phyloP scores from a whole-genome alignment of 805 yeast genomes.

The Naumovozyma baii region DNA sequence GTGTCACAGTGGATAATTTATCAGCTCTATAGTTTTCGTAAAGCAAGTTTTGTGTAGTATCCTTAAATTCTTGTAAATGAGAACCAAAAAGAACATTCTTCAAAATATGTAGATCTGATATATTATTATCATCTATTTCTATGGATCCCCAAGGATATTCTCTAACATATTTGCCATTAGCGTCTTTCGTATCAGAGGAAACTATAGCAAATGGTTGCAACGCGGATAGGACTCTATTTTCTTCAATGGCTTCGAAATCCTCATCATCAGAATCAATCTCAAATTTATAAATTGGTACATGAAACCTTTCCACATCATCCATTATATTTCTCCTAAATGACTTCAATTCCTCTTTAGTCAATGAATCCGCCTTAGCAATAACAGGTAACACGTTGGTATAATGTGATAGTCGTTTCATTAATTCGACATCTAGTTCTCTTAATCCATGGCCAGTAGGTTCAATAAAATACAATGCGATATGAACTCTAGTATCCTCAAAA shows the following conservation, averaged over 20 bases:
- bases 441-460: conserved; percentile 74
- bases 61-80: conserved; percentile 75
- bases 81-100: conserved; percentile 69
- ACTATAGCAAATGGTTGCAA: conserved; percentile 72
- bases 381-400: conserved; percentile 68
- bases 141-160: conserved; percentile 64
- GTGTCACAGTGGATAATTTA: conserved; percentile 51
- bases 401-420: conserved; percentile 62
- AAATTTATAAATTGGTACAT: conserved; percentile 68
- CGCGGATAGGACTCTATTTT: conserved; percentile 48
- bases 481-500: conserved; percentile 69
- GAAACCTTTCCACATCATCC: conserved; percentile 54
- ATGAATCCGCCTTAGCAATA: conserved; percentile 61
- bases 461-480: conserved; percentile 60
- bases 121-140: conserved; percentile 39
- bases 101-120: conserved; percentile 46
- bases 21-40: conserved; percentile 78
- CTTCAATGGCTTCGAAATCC: conserved; percentile 59
- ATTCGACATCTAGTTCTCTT: conserved; percentile 59
- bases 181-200: conserved; percentile 50
- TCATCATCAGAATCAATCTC: conserved; percentile 65
- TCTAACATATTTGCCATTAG: conserved; percentile 53
- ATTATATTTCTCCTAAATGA: conserved; percentile 51
- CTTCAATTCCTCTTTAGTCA: conserved; percentile 49
- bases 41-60: conserved; percentile 63